Evolutionary conservation across 2,329 filamentous ascomycete genomes (phyloP), one percentile per base, ranked within the genome.

Genomic region (Lasiodiplodia theobromae): DNA sequence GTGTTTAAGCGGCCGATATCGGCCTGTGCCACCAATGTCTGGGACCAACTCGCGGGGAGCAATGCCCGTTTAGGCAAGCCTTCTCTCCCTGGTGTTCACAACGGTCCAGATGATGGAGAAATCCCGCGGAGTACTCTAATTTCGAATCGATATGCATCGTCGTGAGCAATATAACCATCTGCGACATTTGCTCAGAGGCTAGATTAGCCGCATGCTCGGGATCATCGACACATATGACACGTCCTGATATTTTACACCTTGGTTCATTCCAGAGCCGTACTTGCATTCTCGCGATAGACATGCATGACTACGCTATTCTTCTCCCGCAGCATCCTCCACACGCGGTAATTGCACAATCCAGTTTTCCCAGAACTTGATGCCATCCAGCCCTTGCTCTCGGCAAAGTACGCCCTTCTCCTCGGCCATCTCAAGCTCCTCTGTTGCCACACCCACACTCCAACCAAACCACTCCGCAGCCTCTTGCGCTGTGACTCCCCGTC

Each of bases 371-470:
- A 97, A 99, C 74, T 91, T 91, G 57, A 97, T 84, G 0, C 96
- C 96, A 78, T 97, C 94, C 16, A 98, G 88, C 4, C 93, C 91
- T 74, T 97, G 94, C 78, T 99, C 96, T 58, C 96, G 90, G 78
- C 95, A 98, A 23, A 99, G 78, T 2, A 89, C 88, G 0, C 96
- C 96, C 68, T 87, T 89, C 78, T 98, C 95, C 79, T 99, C 96
- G 0, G 94, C 94, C 95, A 99, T 97, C 77, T 97, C 92, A 14
- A 99, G 85, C 81, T 99, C 96, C 78, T 98, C 96, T 69, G 91
- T 92, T 1, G 96, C 96, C 25, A 99, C 95, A 10, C 96, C 96
- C 8, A 99, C 91, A 77, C 96, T 98, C 96, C 96, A 99, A 6
- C 94, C 93, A 80, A 99, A 99, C 62, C 89, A 86, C 78, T 96